Base-by-base conservation (phyloP, 2,329 filamentous ascomycete species). In the Phyllosticta citrichinensis region DNA sequence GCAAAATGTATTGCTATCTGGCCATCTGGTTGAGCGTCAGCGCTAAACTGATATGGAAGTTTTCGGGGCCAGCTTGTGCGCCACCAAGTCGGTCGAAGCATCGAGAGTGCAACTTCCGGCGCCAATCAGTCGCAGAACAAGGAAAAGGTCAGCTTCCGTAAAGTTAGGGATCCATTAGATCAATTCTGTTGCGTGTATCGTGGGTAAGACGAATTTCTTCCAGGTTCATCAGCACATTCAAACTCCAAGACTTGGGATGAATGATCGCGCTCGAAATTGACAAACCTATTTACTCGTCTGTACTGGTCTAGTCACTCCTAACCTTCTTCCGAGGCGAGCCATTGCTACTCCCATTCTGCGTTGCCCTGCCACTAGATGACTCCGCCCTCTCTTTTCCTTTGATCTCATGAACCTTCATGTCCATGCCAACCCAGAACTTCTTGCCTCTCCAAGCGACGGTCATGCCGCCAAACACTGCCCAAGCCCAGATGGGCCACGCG, bases 371-470 rank as follows among this genome's bases (percentile, higher is more conserved):
- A 47, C n/a, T 47, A n/a, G 40, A 40, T 14, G 35, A 47, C 40
- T 14, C 51, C 9, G 51, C 20, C 51, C 51, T 5, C 33, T 40
- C 52, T 33, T 54, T 58, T 11, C 63, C 64, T 47, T 72, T 65
- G 55, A 83, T 77, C 67, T 85, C 84, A 65, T 83, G 80, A 25
- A 96, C 93, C 57, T 86, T 89, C 80, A 93, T 93, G 71, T 97
- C 89, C 66, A 90, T 81, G 1, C 87, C 84, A 1, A 97, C 92
- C 67, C 83, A 83, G 71, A 97, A 97, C 27, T 79, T 82, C 68
- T 86, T 87, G 0, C 92, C 93, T 60, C 94, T 80, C 95, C 94
- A 99, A 58, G 83, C 83, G 0, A 99, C 90, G 0, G 86, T 93
- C 1, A 88, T 85, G 0, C 94, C 94, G n/a, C 93, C 87, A 66